Percentiles rank a stretch among this genome's conserved stretches.
Evolutionary conservation across 2,329 filamentous ascomycete species (phyloP).

Genomic region (Alternaria sp.): DNA sequence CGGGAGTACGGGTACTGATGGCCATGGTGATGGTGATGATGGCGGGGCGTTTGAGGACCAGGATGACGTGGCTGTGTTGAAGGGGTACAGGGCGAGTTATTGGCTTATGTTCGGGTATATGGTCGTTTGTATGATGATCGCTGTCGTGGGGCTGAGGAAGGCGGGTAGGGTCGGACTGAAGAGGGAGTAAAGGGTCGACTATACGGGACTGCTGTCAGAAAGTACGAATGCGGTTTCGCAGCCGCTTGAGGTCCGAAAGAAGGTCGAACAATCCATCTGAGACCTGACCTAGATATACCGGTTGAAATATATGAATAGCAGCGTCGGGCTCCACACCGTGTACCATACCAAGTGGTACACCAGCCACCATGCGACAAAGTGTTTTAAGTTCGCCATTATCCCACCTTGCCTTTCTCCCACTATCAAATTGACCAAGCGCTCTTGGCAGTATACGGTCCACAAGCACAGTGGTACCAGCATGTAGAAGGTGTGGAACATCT

Average conservation of each 20-base stretch:
- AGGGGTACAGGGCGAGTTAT: slow-evolving; percentile 32
- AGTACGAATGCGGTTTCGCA: neutral
- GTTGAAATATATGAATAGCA: neutral
- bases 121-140: slow-evolving; percentile 29
- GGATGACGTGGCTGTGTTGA: slow-evolving; percentile 16
- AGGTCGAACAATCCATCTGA: neutral
- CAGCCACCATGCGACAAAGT: neutral
- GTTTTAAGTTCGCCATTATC: neutral
- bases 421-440: neutral
- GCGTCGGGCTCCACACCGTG: neutral
- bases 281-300: neutral
- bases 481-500: neutral
- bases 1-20: slow-evolving; percentile 1
- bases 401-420: neutral
- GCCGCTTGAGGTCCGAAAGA: neutral
- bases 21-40: slow-evolving; percentile 10
- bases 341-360: neutral
- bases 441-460: neutral
- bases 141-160: slow-evolving; percentile 31
- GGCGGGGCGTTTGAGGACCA: slow-evolving; percentile 8
- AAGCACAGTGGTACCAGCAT: neutral
- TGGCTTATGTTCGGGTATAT: slow-evolving; percentile 38
- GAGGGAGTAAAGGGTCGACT: slow-evolving; percentile 19
- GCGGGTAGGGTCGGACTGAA: slow-evolving; percentile 37
- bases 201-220: neutral